A percentile compares a stretch with the other conserved stretches of the same genome.
These are phyloP conservation scores for Zangia roseola DNA, from an alignment of 768 basidiomycete genomes.

Conservation along the genomic window DNA sequence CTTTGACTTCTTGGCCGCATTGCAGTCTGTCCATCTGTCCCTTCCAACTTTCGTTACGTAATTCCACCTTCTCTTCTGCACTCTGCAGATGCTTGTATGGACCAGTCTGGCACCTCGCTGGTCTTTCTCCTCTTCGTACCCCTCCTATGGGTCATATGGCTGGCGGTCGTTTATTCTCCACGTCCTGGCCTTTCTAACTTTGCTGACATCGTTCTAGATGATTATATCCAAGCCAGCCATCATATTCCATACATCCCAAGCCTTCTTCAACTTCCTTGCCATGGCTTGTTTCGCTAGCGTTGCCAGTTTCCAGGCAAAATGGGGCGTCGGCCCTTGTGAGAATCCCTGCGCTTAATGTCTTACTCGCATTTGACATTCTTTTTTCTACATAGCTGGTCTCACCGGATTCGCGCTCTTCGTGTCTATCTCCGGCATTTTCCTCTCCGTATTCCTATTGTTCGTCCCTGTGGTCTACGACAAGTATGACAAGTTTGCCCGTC, in stretches of 20 bases:
- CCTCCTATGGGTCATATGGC: slow-evolving; percentile 62
- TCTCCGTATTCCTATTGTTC: slow-evolving; percentile 70
- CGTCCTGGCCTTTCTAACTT: slow-evolving; percentile 2
- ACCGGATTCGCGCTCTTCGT: slow-evolving; percentile 85
- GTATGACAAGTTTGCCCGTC: slow-evolving; percentile 74
- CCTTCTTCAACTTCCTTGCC: slow-evolving; percentile 91
- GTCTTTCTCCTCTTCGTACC: slow-evolving; percentile 66
- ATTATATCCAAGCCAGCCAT: slow-evolving; percentile 84
- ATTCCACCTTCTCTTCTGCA: slow-evolving; percentile 25
- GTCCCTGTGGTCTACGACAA: slow-evolving; percentile 83
- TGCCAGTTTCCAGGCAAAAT: slow-evolving; percentile 85
- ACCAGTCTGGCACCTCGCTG: slow-evolving; percentile 48
- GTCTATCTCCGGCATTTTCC: slow-evolving; percentile 66
- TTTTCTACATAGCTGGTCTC: slow-evolving; percentile 64
- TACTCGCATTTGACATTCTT: slow-evolving; percentile 15
- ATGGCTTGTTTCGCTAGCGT: slow-evolving; percentile 91
- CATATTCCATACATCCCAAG: slow-evolving; percentile 71
- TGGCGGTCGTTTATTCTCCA: slow-evolving; percentile 53
- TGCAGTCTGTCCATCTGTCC: slow-evolving; percentile 15
- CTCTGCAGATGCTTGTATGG: slow-evolving; percentile 35
- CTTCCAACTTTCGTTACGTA: slow-evolving; percentile 31
- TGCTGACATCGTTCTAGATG: slow-evolving; percentile 52
- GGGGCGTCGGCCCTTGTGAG: slow-evolving; percentile 83
- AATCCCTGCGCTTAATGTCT: slow-evolving; percentile 16
- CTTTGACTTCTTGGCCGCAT: slow-evolving; percentile 10